phyloP scores from a whole-genome alignment of 176 grass and related monocot genomes.

The Musa troglodytarum region DNA sequence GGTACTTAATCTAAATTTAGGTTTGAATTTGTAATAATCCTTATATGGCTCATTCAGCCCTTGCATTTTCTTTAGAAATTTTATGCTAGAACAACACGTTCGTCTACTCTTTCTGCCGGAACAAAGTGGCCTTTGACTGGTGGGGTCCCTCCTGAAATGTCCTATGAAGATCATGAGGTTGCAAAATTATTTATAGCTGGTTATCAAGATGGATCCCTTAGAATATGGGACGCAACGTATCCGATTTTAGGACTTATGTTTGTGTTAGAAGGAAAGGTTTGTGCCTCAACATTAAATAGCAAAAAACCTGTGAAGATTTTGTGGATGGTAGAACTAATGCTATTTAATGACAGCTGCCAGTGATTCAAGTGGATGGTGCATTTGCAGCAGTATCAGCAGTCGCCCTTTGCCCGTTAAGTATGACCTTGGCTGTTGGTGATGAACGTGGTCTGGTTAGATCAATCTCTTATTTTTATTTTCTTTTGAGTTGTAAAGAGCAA shows the following conservation, averaged over 20 bases:
- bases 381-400: conserved; percentile 64
- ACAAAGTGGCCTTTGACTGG: conserved; percentile 94
- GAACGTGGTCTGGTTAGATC: conserved; percentile 87
- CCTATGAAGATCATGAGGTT: conserved; percentile 43
- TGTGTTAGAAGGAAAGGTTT: conserved; percentile 77
- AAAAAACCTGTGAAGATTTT: conserved; percentile 1
- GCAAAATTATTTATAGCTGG: conserved; percentile 80
- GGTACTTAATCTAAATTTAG: conserved; percentile 31
- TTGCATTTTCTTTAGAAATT: conserved; percentile 45
- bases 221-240: conserved; percentile 92
- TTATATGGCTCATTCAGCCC: not conserved
- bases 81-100: conserved; percentile 30
- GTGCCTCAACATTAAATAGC: conserved; percentile 9
- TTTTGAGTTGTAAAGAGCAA: conserved; percentile 1
- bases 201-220: conserved; percentile 95
- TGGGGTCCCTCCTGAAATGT: conserved; percentile 89
- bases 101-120: conserved; percentile 33
- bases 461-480: not conserved
- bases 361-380: conserved; percentile 42
- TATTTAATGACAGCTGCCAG: conserved; percentile 44
- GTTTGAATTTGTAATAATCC: conserved; percentile 1
- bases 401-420: conserved; percentile 53
- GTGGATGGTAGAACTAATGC: conserved; percentile 7
- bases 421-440: conserved; percentile 78
- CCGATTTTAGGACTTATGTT: conserved; percentile 66